phyloP scores from a whole-genome alignment of 2,329 filamentous ascomycete genomes.

The Sporothrix phasma region DNA sequence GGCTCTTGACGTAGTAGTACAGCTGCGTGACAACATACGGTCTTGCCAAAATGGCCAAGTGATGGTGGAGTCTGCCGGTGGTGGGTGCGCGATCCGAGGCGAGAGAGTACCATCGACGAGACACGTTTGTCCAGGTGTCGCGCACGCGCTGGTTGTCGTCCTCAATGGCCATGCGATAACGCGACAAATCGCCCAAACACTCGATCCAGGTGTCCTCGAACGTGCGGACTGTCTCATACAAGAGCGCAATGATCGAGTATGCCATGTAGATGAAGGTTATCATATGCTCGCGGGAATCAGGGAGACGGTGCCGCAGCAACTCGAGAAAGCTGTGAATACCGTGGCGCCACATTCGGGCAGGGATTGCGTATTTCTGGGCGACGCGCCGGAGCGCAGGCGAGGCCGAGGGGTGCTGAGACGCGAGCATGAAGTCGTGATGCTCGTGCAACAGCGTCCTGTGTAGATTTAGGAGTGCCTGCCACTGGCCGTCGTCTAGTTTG shows the following conservation, averaged over 20 bases:
- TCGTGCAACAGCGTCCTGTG: slow-evolving; percentile 75
- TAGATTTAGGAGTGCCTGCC: slow-evolving; percentile 72
- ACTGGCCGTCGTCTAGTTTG: slow-evolving; percentile 57
- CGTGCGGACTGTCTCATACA: slow-evolving; percentile 73
- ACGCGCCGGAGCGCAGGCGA: slow-evolving; percentile 56
- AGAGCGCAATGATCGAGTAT: slow-evolving; percentile 79
- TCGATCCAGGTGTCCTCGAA: slow-evolving; percentile 92
- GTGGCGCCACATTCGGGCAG: slow-evolving; percentile 86
- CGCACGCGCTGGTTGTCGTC: slow-evolving; percentile 65
- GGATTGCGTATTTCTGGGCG: slow-evolving; percentile 80
- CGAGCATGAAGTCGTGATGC: slow-evolving; percentile 78
- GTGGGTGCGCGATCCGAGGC: slow-evolving; percentile 67
- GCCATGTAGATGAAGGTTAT: slow-evolving; percentile 79
- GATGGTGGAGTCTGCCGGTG: slow-evolving; percentile 75
- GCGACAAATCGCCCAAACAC: slow-evolving; percentile 74
- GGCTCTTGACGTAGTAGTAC: slow-evolving; percentile 60
- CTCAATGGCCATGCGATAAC: slow-evolving; percentile 88
- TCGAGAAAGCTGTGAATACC: slow-evolving; percentile 83
- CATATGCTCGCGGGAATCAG: slow-evolving; percentile 77
- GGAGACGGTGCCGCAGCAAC: slow-evolving; percentile 62
- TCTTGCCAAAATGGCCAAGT: slow-evolving; percentile 68
- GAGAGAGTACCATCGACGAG: slow-evolving; percentile 73
- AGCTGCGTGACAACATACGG: slow-evolving; percentile 62
- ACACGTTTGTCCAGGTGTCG: slow-evolving; percentile 73
- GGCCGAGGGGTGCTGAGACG: slow-evolving; percentile 75